phyloP scores from a whole-genome alignment of 345 rosid species.

The Gossypium stocksii region DNA sequence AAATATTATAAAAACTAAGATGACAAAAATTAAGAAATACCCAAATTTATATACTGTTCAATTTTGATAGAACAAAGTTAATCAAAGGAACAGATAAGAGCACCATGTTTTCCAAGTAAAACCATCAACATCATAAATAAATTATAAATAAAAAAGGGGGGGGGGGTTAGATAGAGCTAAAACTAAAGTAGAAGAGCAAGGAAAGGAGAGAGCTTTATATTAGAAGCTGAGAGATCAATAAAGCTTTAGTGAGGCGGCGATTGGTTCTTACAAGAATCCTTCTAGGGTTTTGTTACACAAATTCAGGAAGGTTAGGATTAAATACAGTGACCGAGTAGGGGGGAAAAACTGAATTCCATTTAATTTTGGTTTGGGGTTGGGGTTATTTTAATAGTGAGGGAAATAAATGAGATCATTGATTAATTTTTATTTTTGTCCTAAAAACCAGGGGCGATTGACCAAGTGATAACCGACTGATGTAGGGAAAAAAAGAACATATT shows the following conservation, averaged over 20 bases:
- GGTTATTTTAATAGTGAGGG: not conserved
- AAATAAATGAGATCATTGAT: not conserved
- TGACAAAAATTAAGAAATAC: constrained; percentile 7
- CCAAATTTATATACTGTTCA: not conserved
- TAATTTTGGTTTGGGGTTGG: not conserved
- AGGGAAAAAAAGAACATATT: not conserved
- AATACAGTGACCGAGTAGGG: constrained; percentile 23
- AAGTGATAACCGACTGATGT: constrained; percentile 37
- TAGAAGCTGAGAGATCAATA: constrained; percentile 4
- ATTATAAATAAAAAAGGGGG: not conserved
- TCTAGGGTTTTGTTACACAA: constrained; percentile 63
- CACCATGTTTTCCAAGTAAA: constrained; percentile 21
- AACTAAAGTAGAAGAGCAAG: not conserved
- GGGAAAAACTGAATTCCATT: not conserved
- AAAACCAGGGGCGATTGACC: constrained; percentile 35
- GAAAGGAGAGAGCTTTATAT: constrained; percentile 14
- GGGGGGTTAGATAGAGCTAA: not conserved
- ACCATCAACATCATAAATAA: not conserved
- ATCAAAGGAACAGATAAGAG: constrained; percentile 6
- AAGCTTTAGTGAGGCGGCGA: constrained; percentile 52
- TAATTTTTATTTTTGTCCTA: constrained; percentile 4
- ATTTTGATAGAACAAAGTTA: not conserved
- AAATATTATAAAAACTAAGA: constrained; percentile 11
- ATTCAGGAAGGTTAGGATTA: constrained; percentile 23
- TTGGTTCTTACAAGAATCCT: constrained; percentile 73